Evolutionary conservation across 306 rosid species (phyloP).

Genomic region (Rubus parviflorus): DNA sequence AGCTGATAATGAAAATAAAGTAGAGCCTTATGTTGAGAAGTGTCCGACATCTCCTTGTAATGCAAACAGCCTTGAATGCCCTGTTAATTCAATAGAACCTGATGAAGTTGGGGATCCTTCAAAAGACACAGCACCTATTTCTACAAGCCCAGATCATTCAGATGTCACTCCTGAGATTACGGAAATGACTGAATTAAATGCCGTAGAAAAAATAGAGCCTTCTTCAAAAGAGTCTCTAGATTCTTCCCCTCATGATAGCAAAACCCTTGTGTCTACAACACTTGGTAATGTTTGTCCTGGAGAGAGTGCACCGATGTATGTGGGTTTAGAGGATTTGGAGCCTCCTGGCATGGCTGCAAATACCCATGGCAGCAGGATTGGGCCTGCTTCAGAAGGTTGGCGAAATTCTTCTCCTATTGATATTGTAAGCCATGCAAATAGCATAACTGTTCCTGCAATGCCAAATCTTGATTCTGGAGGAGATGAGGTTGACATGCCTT

Average conservation of each 20-base stretch:
- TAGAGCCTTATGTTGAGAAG: too few species aligned
- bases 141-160: neutral
- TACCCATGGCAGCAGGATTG: neutral
- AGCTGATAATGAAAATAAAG: too few species aligned
- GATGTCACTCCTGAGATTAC: neutral
- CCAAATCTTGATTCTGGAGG: conserved; percentile 13
- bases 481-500: conserved; percentile 11
- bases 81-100: neutral
- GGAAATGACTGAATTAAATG: conserved; percentile 5
- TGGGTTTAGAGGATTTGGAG: conserved; percentile 1
- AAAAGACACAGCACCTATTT: neutral
- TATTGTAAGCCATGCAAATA: conserved; percentile 5
- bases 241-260: conserved; percentile 15
- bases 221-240: conserved; percentile 16
- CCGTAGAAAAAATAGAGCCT: conserved; percentile 10
- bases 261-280: neutral
- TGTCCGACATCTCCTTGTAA: neutral
- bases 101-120: conserved; percentile 18
- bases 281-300: neutral
- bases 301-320: neutral
- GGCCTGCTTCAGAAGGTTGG: neutral
- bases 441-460: neutral
- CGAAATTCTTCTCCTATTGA: neutral
- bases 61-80: conserved; percentile 11
- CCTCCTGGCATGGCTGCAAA: conserved; percentile 9